Base-by-base conservation (phyloP, 2,329 filamentous ascomycete genomes). In the Penicillium sp. region DNA sequence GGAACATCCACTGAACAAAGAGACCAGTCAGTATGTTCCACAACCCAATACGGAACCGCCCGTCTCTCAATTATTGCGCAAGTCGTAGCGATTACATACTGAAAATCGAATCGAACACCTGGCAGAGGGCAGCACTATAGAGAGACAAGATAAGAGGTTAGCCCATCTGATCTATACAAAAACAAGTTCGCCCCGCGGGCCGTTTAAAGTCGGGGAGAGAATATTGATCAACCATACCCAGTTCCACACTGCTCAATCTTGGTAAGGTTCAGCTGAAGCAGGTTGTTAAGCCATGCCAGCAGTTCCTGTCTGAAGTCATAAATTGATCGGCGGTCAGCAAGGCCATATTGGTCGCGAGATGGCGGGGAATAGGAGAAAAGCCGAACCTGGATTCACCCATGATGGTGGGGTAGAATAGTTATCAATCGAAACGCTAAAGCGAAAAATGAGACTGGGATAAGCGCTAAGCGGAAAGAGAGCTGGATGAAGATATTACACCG, bases 181-280 rank as follows among this genome's bases (percentile, higher is more conserved):
- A n/a, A 13, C 12, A 33, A n/a, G 36, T n/a, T 38, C 33, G 15
- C 38, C 42, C 45, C 21, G 47, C 50, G 43, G 44, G 25, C 45
- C 1, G 9, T 48, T 51, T 44, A 36, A 51, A 45, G 27, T 41
- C 36, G 53, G 60, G 59, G 48, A 57, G 54, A 51, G 29, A 38
- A 44, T n/a, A 21, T 52, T 45, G 58, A 57, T 63, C 45, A 51
- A 61, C 63, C 83, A 69, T 87, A 97, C 93, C 93, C 94, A 73
- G 93, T 97, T 76, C 94, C 94, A 77, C 93, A 97, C 84, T 99
- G 94, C 82, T 99, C 94, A 75, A 99, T 91, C 80, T 97, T 97
- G 71, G 90, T 97, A 71, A 99, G 87, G 81, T 97, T 99, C 72
- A 99, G 89, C 81, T 97, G 92, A 51, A 99, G 87, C 62, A 99